Conservation (phyloP, 2,329 filamentous ascomycete species). For the Cladosporium sp. region DNA sequence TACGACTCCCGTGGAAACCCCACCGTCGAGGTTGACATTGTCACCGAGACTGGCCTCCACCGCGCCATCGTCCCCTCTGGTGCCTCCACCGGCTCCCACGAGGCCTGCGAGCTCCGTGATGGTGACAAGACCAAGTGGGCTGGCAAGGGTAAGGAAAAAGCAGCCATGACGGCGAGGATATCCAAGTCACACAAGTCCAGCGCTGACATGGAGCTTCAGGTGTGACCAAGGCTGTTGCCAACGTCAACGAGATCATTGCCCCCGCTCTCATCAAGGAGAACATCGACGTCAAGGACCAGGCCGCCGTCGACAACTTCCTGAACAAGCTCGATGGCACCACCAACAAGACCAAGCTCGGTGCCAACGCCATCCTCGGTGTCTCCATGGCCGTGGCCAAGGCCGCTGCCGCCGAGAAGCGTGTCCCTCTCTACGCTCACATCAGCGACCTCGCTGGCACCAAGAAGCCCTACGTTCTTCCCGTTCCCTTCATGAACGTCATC, state of each 20-base stretch:
- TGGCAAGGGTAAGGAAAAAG: constrained; percentile 43
- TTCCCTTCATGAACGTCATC: constrained; percentile 56
- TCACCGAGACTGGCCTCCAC: constrained; percentile 94
- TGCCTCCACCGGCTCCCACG: constrained; percentile 71
- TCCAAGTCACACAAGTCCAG: neutral
- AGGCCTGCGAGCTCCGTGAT: constrained; percentile 52
- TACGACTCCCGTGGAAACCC: constrained; percentile 98
- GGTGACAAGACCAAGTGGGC: constrained; percentile 49
- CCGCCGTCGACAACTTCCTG: constrained; percentile 50
- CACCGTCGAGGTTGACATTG: constrained; percentile 95
- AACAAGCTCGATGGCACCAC: constrained; percentile 52
- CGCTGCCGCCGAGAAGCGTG: constrained; percentile 50
- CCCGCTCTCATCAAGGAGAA: constrained; percentile 51
- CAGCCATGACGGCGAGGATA: constrained; percentile 1
- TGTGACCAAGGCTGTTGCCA: constrained; percentile 52
- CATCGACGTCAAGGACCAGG: constrained; percentile 52
- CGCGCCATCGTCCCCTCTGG: constrained; percentile 96
- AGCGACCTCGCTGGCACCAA: constrained; percentile 49
- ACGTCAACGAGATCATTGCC: constrained; percentile 52
- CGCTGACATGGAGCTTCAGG: constrained; percentile 25
- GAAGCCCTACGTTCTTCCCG: constrained; percentile 52
- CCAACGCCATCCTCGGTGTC: constrained; percentile 57
- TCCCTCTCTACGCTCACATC: constrained; percentile 56
- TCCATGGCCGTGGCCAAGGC: constrained; percentile 57
- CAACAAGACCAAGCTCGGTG: constrained; percentile 56